These are phyloP conservation scores for Boletus mariae DNA, from an alignment of 1,284 basidiomycete genomes.

Conservation along the genomic window DNA sequence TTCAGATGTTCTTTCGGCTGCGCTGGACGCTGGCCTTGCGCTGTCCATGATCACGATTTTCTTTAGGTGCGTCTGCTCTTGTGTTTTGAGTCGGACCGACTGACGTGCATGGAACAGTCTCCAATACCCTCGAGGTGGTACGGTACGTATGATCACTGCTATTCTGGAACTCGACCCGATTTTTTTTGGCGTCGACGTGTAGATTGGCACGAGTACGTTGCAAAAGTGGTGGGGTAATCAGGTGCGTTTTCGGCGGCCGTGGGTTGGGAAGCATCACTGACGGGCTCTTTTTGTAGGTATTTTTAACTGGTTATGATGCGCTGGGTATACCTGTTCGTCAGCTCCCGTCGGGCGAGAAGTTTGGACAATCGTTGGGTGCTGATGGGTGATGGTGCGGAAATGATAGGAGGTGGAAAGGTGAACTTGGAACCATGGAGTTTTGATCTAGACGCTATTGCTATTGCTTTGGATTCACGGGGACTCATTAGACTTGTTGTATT, in stretches of 20 bases:
- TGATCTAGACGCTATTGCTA: neutral
- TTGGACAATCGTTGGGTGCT: constrained; percentile 27
- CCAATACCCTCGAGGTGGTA: constrained; percentile 31
- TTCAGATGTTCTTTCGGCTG: constrained; percentile 54
- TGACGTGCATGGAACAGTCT: constrained; percentile 20
- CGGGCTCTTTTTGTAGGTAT: constrained; percentile 26
- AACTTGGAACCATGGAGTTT: neutral
- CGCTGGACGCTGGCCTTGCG: constrained; percentile 55
- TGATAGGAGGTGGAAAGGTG: too few relatives aligned
- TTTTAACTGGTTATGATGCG: constrained; percentile 36
- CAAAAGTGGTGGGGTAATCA: constrained; percentile 55
- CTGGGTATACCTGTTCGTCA: constrained; percentile 38
- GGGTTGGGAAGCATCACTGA: neutral
- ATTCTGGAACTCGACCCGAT: neutral
- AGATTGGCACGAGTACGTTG: constrained; percentile 45
- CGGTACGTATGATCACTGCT: constrained; percentile 13
- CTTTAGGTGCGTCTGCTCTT: constrained; percentile 36
- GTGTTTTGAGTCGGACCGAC: neutral
- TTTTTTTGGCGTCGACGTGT: neutral
- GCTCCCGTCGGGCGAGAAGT: constrained; percentile 37
- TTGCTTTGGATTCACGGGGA: neutral
- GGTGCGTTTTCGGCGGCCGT: constrained; percentile 13
- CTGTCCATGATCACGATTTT: constrained; percentile 50
- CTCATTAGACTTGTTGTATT: neutral
- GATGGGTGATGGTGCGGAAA: too few relatives aligned